phyloP scores from a whole-genome alignment of 192 early-diverging fungal species.

The Dispira parvispora region DNA sequence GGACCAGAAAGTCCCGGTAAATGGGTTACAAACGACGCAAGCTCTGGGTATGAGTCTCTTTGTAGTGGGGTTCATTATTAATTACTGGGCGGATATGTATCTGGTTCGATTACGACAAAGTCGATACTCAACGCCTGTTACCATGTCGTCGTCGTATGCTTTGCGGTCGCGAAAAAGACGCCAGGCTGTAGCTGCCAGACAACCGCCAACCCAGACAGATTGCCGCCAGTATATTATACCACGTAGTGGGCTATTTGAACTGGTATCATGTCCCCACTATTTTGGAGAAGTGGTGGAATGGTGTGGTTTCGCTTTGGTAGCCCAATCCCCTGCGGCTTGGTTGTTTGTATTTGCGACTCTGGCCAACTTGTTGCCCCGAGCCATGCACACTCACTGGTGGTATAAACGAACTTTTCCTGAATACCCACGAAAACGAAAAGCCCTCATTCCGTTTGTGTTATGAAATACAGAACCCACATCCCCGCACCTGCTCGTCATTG shows the following conservation, averaged over 20 bases:
- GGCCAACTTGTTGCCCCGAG: constrained; percentile 24
- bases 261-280: constrained; percentile 30
- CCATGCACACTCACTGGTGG: constrained; percentile 24
- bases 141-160: neutral
- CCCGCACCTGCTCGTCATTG: too few species aligned
- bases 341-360: constrained; percentile 19
- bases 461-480: constrained; percentile 2
- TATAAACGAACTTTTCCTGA: constrained; percentile 17
- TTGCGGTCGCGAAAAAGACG: neutral
- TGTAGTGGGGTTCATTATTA: neutral
- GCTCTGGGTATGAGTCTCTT: neutral
- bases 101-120: constrained; percentile 14
- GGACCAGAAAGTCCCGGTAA: neutral
- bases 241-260: constrained; percentile 17
- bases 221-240: constrained; percentile 19
- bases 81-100: constrained; percentile 1
- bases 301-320: constrained; percentile 22
- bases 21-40: neutral
- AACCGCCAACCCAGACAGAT: neutral
- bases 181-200: neutral
- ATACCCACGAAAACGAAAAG: constrained; percentile 21
- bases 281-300: constrained; percentile 28
- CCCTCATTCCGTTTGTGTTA: constrained; percentile 25
- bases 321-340: constrained; percentile 23
- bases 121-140: too few species aligned